phyloP scores from a whole-genome alignment of 208 protist species.

The Zelonia costaricensis region DNA sequence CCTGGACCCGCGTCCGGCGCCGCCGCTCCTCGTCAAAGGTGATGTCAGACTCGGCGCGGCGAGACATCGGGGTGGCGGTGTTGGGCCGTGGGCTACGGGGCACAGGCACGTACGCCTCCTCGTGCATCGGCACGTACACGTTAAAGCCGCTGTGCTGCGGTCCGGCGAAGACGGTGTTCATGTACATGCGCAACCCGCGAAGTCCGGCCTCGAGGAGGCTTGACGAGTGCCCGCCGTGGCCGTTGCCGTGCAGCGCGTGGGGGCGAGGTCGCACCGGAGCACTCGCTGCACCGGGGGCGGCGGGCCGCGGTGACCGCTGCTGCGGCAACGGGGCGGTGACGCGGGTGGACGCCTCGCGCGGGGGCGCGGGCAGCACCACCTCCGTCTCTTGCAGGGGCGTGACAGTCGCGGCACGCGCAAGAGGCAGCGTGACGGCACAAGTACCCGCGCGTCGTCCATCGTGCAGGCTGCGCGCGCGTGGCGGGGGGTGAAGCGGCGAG shows the following conservation, averaged over 20 bases:
- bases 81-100: conserved; percentile 7
- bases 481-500: no score
- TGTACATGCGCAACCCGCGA: conserved; percentile 23
- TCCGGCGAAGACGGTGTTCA: conserved; percentile 14
- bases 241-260: conserved; percentile 1
- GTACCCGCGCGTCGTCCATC: no score
- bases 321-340: no score
- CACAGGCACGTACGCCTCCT: neutral
- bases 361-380: no score
- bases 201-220: conserved; percentile 9
- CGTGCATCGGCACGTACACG: neutral
- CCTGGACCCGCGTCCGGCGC: neutral
- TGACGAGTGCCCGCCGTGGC: neutral
- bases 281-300: no score
- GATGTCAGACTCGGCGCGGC: conserved; percentile 5
- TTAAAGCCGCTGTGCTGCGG: neutral
- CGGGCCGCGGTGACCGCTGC: no score
- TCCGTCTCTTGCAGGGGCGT: no score
- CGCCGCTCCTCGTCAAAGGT: neutral
- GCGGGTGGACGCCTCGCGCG: no score
- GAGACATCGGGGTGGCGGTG: neutral
- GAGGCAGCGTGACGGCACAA: no score
- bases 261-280: no score
- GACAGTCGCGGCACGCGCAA: no score
- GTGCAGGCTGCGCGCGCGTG: no score